phyloP scores from a whole-genome alignment of 1,284 basidiomycete genomes.

The Malassezia japonica region DNA sequence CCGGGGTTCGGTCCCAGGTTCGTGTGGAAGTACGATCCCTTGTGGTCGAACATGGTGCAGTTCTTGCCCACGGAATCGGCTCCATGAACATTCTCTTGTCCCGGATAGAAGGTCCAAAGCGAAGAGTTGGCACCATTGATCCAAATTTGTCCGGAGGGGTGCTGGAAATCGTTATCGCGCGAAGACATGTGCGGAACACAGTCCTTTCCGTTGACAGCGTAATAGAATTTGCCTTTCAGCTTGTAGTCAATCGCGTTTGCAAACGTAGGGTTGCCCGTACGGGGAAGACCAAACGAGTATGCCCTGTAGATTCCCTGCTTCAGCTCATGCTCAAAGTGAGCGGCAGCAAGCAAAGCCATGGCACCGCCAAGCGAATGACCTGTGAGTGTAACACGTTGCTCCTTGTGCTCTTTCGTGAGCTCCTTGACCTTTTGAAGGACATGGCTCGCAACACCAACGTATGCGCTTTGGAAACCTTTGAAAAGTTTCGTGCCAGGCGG shows the following conservation, averaged over 20 bases:
- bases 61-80: constrained; percentile 21
- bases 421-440: neutral
- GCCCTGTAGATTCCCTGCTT: constrained; percentile 14
- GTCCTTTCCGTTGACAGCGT: constrained; percentile 14
- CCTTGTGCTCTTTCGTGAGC: constrained; percentile 1
- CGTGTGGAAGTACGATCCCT: neutral
- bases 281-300: constrained; percentile 9
- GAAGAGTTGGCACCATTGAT: constrained; percentile 12
- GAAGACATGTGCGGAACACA: constrained; percentile 8
- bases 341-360: neutral
- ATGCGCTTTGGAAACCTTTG: constrained; percentile 8
- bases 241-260: constrained; percentile 13
- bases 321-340: constrained; percentile 12
- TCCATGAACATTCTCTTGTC: constrained; percentile 33
- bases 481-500: neutral
- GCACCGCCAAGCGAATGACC: constrained; percentile 12
- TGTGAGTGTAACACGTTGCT: constrained; percentile 4
- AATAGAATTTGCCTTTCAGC: neutral
- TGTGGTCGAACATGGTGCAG: no score
- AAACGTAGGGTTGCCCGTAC: constrained; percentile 14
- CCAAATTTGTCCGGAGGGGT: constrained; percentile 16
- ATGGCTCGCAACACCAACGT: neutral
- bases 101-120: constrained; percentile 25
- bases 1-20: neutral
- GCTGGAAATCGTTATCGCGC: constrained; percentile 13